Evolutionary conservation across 2,329 filamentous ascomycete species (phyloP).

Genomic region (Claviceps cyperi): DNA sequence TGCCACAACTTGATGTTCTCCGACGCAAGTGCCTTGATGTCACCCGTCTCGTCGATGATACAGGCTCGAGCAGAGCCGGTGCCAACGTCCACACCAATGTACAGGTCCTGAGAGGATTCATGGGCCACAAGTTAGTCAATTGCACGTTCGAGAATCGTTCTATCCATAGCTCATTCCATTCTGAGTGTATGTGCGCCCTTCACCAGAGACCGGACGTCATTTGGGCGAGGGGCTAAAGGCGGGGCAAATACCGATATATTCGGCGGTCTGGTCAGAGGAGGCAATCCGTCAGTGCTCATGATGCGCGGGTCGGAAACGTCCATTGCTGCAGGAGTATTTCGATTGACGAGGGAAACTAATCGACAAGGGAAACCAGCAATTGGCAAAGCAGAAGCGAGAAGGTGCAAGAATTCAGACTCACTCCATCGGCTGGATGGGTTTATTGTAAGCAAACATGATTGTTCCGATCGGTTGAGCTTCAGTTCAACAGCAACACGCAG

Average conservation of each 20-base stretch:
- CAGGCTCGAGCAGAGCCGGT: slow-evolving; percentile 92
- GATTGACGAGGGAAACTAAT: not conserved
- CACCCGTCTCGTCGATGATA: slow-evolving; percentile 81
- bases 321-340: slow-evolving; percentile 1
- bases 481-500: slow-evolving; percentile 2
- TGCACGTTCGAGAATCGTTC: not conserved
- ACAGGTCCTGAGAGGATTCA: slow-evolving; percentile 33
- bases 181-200: not conserved
- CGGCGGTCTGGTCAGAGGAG: slow-evolving; percentile 18
- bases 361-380: not conserved
- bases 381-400: not conserved
- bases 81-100: slow-evolving; percentile 86
- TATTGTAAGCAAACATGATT: slow-evolving; percentile 22
- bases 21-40: slow-evolving; percentile 65
- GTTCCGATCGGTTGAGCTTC: slow-evolving; percentile 2
- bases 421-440: slow-evolving; percentile 25
- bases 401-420: slow-evolving; percentile 12
- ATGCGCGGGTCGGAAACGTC: slow-evolving; percentile 6
- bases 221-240: not conserved
- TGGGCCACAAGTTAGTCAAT: not conserved
- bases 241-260: slow-evolving; percentile 16
- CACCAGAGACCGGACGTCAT: not conserved
- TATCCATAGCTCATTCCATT: not conserved
- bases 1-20: slow-evolving; percentile 72
- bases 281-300: slow-evolving; percentile 9